A percentile compares a stretch with the other conserved stretches of the same genome.
Conservation (phyloP, 768 basidiomycete species). For the Termitomyces sp. region DNA sequence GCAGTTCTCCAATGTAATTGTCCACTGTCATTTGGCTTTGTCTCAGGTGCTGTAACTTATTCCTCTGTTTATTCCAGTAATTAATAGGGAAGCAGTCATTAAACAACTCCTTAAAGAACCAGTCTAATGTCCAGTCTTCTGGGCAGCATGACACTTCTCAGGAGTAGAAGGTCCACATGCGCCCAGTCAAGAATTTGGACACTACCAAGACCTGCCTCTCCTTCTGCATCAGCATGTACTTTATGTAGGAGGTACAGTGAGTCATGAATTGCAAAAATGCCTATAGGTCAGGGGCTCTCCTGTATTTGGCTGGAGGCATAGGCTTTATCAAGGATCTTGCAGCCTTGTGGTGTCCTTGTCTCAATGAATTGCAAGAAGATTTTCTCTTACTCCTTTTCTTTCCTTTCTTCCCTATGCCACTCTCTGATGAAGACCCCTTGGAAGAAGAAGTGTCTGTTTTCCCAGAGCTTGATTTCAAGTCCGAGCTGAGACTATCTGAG, state of each 20-base stretch:
- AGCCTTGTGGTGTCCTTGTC: too few species aligned
- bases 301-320: constrained; percentile 10
- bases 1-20: constrained; percentile 25
- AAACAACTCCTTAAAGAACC: not conserved
- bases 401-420: too few species aligned
- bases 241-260: constrained; percentile 10
- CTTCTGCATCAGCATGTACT: not conserved
- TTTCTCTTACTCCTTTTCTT: not conserved
- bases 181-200: not conserved
- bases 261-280: constrained; percentile 13
- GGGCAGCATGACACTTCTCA: not conserved
- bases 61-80: constrained; percentile 20
- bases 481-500: too few species aligned
- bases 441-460: too few species aligned
- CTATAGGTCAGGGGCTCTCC: constrained; percentile 2
- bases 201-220: not conserved
- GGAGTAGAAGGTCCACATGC: not conserved
- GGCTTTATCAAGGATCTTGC: constrained; percentile 3
- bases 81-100: constrained; percentile 5
- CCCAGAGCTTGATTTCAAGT: too few species aligned
- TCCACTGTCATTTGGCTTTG: constrained; percentile 21
- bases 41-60: constrained; percentile 12
- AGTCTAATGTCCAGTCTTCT: not conserved
- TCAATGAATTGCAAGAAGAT: too few species aligned
- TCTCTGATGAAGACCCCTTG: too few species aligned